Conservation (phyloP, 75 land plant genomes). For the Pseudotsuga menziesii region DNA sequence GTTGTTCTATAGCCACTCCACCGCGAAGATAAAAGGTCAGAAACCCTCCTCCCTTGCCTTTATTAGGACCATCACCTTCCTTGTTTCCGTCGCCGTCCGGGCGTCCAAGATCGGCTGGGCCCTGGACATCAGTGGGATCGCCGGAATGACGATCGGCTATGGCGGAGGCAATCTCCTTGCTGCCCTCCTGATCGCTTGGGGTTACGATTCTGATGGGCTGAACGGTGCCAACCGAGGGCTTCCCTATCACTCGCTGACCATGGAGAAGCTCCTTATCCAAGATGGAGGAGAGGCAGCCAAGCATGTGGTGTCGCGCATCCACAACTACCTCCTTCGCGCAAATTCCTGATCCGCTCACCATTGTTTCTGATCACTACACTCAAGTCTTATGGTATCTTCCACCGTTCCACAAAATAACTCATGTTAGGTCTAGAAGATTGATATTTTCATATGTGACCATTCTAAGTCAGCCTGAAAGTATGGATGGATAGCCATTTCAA, state of each 20-base stretch:
- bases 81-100: too few species aligned
- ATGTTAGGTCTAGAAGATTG: too few species aligned
- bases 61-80: too few species aligned
- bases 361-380: too few species aligned
- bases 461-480: too few species aligned
- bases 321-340: conserved; percentile 39
- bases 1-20: too few species aligned
- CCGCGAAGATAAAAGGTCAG: too few species aligned
- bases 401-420: too few species aligned
- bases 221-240: neutral
- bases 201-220: neutral
- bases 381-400: too few species aligned
- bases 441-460: too few species aligned
- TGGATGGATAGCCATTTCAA: too few species aligned
- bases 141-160: neutral
- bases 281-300: conserved; percentile 51
- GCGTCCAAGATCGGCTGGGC: neutral
- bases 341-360: conserved; percentile 49
- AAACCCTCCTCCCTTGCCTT: too few species aligned
- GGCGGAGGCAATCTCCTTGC: neutral
- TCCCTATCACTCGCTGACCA: conserved; percentile 44
- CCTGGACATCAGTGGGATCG: neutral
- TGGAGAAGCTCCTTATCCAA: conserved; percentile 60
- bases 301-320: conserved; percentile 53
- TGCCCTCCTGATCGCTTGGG: neutral